These are phyloP conservation scores for Rhizophlyctis rosea DNA, from an alignment of 192 early-diverging fungal genomes.

Conservation along the genomic window DNA sequence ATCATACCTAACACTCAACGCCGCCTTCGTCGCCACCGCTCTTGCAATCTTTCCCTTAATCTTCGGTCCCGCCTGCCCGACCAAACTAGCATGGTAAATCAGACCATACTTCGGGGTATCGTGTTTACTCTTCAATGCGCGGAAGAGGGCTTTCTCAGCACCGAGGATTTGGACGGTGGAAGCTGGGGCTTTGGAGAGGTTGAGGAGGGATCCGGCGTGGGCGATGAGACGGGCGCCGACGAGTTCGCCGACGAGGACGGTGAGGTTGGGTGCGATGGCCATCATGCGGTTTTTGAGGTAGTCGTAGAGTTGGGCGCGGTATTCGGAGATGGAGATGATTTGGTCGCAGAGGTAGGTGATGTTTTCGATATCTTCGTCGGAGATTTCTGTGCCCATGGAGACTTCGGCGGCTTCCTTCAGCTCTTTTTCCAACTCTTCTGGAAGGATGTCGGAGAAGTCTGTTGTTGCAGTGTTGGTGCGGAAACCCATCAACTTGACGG, in stretches of 20 bases:
- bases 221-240: slow-evolving; percentile 97
- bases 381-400: slow-evolving; percentile 98
- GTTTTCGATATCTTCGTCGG: slow-evolving; percentile 95
- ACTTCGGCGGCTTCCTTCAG: slow-evolving; percentile 97
- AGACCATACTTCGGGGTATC: slow-evolving; percentile 98
- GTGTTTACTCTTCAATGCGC: slow-evolving; percentile 93
- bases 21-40: slow-evolving; percentile 86
- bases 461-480: slow-evolving; percentile 74
- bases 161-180: slow-evolving; percentile 97
- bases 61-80: slow-evolving; percentile 92
- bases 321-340: slow-evolving; percentile 93
- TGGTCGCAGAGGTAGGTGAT: slow-evolving; percentile 92
- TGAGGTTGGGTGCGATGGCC: slow-evolving; percentile 58
- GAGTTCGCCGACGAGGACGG: slow-evolving; percentile 90
- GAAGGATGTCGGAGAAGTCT: slow-evolving; percentile 80
- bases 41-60: slow-evolving; percentile 98
- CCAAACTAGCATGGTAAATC: slow-evolving; percentile 94
- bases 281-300: slow-evolving; percentile 97
- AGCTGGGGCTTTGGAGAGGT: slow-evolving; percentile 95
- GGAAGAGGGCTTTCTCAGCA: slow-evolving; percentile 98
- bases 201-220: slow-evolving; percentile 94
- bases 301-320: slow-evolving; percentile 91
- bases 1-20: slow-evolving; percentile 87
- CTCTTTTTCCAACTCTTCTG: slow-evolving; percentile 88
- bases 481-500: slow-evolving; percentile 89